A percentile compares a stretch with the other conserved stretches of the same genome.
These are phyloP conservation scores for Sphagnum magellanicum DNA, from an alignment of 228 moss, liverwort and hornwort genomes.

Conservation along the genomic window DNA sequence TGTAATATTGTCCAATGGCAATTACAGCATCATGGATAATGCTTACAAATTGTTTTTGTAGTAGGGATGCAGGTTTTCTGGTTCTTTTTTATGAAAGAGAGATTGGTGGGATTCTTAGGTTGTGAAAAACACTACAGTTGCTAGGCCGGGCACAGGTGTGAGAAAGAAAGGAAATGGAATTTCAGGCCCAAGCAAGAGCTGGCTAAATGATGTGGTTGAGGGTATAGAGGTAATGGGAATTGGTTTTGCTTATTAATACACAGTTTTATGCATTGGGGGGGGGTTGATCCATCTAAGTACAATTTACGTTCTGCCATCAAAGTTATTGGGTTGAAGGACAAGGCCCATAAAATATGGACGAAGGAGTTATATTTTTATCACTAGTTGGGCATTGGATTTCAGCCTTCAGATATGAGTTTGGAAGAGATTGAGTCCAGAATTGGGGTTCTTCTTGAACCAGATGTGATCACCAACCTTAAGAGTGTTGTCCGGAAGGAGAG, in stretches of 20 bases:
- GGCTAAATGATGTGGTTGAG: constrained; percentile 29
- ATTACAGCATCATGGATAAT: too few species aligned
- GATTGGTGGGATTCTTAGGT: constrained; percentile 11
- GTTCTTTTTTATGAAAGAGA: too few species aligned
- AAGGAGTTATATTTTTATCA: too few species aligned
- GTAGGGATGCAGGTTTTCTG: neutral
- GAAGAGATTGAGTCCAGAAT: constrained; percentile 82
- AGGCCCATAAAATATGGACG: too few species aligned
- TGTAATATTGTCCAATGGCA: too few species aligned
- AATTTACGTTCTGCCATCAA: neutral
- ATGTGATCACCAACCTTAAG: constrained; percentile 68
- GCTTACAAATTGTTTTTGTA: too few species aligned
- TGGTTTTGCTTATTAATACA: too few species aligned
- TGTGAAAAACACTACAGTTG: constrained; percentile 21
- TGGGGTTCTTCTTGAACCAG: constrained; percentile 52
- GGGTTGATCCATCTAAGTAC: too few species aligned
- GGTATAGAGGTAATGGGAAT: constrained; percentile 42
- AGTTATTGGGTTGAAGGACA: too few species aligned
- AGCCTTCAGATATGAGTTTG: constrained; percentile 67
- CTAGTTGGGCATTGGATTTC: neutral
- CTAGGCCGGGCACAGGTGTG: constrained; percentile 22
- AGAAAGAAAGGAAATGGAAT: constrained; percentile 39
- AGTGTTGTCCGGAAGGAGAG: constrained; percentile 93
- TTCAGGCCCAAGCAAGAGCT: constrained; percentile 21
- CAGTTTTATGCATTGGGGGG: too few species aligned